These are phyloP conservation scores for Leishmania major DNA, from an alignment of 208 protist genomes.

Conservation along the genomic window DNA sequence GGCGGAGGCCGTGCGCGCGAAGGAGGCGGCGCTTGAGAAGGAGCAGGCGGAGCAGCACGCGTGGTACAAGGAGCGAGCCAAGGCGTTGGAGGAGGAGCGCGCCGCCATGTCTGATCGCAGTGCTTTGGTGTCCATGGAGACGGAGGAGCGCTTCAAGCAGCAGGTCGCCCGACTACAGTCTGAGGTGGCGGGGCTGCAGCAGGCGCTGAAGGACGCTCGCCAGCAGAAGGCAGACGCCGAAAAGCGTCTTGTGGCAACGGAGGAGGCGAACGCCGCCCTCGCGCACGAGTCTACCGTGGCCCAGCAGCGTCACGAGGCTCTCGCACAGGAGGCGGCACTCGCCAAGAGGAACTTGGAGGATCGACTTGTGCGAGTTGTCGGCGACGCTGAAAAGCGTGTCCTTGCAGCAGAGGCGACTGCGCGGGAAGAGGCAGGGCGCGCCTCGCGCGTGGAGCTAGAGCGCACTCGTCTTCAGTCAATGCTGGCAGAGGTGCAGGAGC, in stretches of 20 bases:
- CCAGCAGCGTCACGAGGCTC: slow-evolving; percentile 35
- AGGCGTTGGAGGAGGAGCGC: slow-evolving; percentile 50
- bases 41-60: slow-evolving; percentile 68
- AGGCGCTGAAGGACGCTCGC: slow-evolving; percentile 29
- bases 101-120: slow-evolving; percentile 39
- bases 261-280: slow-evolving; percentile 37
- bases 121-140: slow-evolving; percentile 28
- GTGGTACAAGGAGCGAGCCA: slow-evolving; percentile 54
- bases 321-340: slow-evolving; percentile 32
- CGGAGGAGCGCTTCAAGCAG: slow-evolving; percentile 46
- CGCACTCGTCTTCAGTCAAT: slow-evolving; percentile 58
- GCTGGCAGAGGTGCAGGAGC: slow-evolving; percentile 61
- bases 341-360: slow-evolving; percentile 37
- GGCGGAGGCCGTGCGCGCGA: slow-evolving; percentile 33
- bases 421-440: slow-evolving; percentile 49
- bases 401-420: slow-evolving; percentile 54
- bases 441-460: slow-evolving; percentile 57
- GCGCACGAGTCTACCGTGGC: slow-evolving; percentile 41
- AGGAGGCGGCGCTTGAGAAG: slow-evolving; percentile 55
- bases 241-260: slow-evolving; percentile 18
- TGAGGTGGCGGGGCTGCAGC: slow-evolving; percentile 37
- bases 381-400: slow-evolving; percentile 46
- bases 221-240: slow-evolving; percentile 35
- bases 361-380: slow-evolving; percentile 34
- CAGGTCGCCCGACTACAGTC: slow-evolving; percentile 54